These are phyloP conservation scores for Sugiyamaella boreocaroliniensis DNA, from an alignment of 805 yeast genomes.

Conservation along the genomic window DNA sequence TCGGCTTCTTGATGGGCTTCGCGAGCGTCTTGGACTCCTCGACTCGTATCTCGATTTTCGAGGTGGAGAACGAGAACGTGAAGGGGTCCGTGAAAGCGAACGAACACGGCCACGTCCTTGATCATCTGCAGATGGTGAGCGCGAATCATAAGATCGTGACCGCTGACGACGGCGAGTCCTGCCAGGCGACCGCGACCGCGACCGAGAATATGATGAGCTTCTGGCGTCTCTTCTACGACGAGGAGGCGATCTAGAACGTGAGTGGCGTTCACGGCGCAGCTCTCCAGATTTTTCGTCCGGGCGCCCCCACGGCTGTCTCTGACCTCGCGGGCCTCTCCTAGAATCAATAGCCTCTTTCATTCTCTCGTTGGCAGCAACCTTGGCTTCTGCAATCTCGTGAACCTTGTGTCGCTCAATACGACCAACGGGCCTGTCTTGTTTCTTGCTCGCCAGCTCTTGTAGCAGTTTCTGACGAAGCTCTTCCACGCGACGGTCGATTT, in stretches of 20 bases:
- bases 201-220: neutral
- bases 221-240: neutral
- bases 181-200: neutral
- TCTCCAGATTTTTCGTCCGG: neutral
- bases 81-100: too few species aligned
- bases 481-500: slow-evolving; percentile 17
- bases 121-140: too few species aligned
- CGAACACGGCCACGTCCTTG: too few species aligned
- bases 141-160: neutral
- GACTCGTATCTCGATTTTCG: too few species aligned
- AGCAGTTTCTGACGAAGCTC: slow-evolving; percentile 17
- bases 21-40: neutral
- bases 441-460: slow-evolving; percentile 4
- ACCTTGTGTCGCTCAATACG: slow-evolving; percentile 10
- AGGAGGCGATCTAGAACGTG: neutral
- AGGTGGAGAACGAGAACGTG: too few species aligned
- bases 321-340: neutral
- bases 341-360: slow-evolving; percentile 12
- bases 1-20: neutral
- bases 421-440: neutral
- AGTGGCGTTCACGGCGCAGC: neutral
- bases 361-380: slow-evolving; percentile 14
- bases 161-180: neutral
- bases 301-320: neutral
- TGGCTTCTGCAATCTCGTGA: slow-evolving; percentile 18